Conservation (phyloP, 768 basidiomycete species). For the Calocybe indica region DNA sequence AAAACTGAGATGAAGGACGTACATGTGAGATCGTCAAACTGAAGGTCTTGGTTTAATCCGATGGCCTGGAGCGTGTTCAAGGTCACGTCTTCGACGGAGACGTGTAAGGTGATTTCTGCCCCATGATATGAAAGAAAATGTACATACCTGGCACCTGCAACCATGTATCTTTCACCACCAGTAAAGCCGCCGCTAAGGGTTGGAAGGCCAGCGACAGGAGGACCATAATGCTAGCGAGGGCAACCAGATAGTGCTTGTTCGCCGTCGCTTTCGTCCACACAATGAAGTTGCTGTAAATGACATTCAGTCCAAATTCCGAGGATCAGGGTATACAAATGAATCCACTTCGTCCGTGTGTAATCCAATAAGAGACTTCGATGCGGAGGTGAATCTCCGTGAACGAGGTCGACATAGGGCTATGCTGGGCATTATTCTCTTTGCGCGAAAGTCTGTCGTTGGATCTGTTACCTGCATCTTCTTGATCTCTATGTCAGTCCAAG, state of each 20-base stretch:
- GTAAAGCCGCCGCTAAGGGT: constrained; percentile 45
- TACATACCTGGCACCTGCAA: constrained; percentile 32
- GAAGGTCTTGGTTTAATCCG: constrained; percentile 36
- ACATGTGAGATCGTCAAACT: constrained; percentile 46
- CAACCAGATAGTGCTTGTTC: constrained; percentile 48
- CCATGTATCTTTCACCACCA: constrained; percentile 42
- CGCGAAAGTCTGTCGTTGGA: not conserved
- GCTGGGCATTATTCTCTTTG: too few species aligned
- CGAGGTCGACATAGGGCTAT: constrained; percentile 53
- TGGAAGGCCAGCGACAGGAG: constrained; percentile 42
- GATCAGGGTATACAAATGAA: not conserved
- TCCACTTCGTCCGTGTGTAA: constrained; percentile 47
- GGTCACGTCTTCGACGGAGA: constrained; percentile 22
- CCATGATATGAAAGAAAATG: not conserved
- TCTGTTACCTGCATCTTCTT: constrained; percentile 45
- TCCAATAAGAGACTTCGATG: constrained; percentile 48
- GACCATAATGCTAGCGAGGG: constrained; percentile 41
- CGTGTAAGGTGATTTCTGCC: not conserved
- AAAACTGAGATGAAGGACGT: constrained; percentile 9
- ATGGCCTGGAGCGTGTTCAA: constrained; percentile 31
- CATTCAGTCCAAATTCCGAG: not conserved
- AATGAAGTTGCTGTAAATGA: constrained; percentile 32
- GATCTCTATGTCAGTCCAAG: constrained; percentile 54
- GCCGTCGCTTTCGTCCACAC: constrained; percentile 39
- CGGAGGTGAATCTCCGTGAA: constrained; percentile 48